A percentile compares a stretch with the other conserved stretches of the same genome.
These are phyloP conservation scores for Cercophora samala DNA, from an alignment of 495 filamentous ascomycete genomes.

Conservation along the genomic window DNA sequence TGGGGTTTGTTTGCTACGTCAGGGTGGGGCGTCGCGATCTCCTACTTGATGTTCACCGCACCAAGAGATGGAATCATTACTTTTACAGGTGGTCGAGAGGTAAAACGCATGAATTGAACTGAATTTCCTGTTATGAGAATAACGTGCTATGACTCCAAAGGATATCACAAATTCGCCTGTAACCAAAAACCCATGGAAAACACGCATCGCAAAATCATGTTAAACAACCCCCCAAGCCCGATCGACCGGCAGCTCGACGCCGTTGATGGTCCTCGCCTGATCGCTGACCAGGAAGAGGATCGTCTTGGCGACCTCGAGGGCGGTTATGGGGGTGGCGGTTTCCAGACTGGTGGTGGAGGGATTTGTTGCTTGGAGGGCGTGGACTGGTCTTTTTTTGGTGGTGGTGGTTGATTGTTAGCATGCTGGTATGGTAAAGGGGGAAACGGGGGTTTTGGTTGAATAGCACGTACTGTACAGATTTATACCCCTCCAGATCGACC, in stretches of 20 bases:
- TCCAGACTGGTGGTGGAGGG: constrained; percentile 21
- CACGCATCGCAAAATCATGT: neutral
- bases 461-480: constrained; percentile 25
- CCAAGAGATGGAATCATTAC: too few species aligned
- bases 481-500: constrained; percentile 23
- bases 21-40: neutral
- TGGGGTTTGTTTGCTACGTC: neutral
- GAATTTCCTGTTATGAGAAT: too few species aligned
- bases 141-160: neutral
- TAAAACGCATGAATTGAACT: too few species aligned
- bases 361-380: constrained; percentile 29
- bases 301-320: constrained; percentile 36
- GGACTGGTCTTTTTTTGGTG: too few species aligned
- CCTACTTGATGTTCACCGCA: neutral
- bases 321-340: too few species aligned
- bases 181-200: constrained; percentile 1
- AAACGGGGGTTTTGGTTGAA: neutral
- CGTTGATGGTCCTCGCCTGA: constrained; percentile 36
- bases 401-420: too few species aligned
- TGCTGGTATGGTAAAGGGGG: too few species aligned
- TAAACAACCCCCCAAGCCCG: constrained; percentile 31
- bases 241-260: constrained; percentile 37
- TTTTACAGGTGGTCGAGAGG: too few species aligned
- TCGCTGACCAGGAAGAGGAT: constrained; percentile 40
- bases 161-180: neutral